Percentiles rank a stretch among this genome's conserved stretches.
Evolutionary conservation across 148 eudicot genomes (phyloP).

Genomic region (Rhododendron griersonianum): DNA sequence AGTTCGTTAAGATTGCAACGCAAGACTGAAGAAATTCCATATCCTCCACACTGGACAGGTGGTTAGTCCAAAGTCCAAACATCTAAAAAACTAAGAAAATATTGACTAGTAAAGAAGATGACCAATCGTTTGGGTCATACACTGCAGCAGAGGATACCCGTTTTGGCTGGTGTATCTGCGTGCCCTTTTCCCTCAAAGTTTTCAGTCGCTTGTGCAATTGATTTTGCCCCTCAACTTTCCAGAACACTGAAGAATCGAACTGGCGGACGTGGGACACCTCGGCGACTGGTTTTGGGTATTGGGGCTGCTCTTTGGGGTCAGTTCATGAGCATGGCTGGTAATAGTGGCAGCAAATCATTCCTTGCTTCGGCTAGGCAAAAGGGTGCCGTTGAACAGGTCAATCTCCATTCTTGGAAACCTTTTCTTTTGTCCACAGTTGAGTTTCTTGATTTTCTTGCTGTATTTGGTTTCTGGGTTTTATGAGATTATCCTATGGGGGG

Average conservation of each 20-base stretch:
- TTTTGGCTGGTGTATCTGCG: conserved; percentile 10
- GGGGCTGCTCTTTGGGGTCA: conserved; percentile 68
- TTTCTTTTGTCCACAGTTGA: background rate
- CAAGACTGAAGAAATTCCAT: background rate
- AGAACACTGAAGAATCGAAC: conserved; percentile 15
- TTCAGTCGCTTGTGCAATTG: conserved; percentile 13
- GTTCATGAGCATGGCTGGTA: conserved; percentile 54
- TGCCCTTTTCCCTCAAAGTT: conserved; percentile 10
- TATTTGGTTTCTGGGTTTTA: conserved; percentile 14
- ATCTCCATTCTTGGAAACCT: background rate
- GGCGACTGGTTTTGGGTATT: conserved; percentile 61
- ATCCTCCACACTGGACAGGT: background rate
- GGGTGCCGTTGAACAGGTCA: conserved; percentile 61
- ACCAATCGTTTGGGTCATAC: conserved; percentile 25
- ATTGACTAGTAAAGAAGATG: conserved; percentile 13
- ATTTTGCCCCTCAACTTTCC: conserved; percentile 14
- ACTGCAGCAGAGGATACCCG: conserved; percentile 17
- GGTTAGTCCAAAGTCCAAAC: no score
- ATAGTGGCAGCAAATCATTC: conserved; percentile 48
- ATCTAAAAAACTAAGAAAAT: background rate
- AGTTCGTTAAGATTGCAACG: background rate
- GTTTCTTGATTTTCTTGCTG: conserved; percentile 12
- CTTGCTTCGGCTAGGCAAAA: conserved; percentile 72
- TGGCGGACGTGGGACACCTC: conserved; percentile 21
- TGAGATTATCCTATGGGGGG: background rate